phyloP scores from a whole-genome alignment of 1,284 basidiomycete genomes.

The Inonotus hispidus region DNA sequence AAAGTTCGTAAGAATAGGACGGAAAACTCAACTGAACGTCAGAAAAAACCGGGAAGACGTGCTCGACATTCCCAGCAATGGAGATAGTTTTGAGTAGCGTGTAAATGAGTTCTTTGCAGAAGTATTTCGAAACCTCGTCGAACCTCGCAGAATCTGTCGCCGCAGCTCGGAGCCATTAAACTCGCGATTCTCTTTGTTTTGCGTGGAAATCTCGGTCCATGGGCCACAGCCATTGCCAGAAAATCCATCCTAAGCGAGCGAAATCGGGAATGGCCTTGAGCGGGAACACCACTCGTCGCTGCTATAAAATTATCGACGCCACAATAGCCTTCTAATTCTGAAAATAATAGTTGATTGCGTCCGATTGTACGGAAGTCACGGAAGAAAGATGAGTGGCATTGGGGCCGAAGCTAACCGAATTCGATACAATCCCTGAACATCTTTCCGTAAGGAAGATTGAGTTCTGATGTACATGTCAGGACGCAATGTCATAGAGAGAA shows the following conservation, averaged over 20 bases:
- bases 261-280: not conserved
- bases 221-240: no score
- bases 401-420: not conserved
- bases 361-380: not conserved
- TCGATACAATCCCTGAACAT: not conserved
- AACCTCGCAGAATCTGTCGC: not conserved
- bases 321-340: not conserved
- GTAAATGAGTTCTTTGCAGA: not conserved
- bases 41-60: not conserved
- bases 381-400: not conserved
- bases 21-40: not conserved
- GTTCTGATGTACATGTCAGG: not conserved
- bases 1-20: not conserved
- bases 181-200: not conserved
- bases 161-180: not conserved
- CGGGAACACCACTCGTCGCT: not conserved
- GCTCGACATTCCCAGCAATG: not conserved
- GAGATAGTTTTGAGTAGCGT: not conserved
- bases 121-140: not conserved
- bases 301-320: not conserved
- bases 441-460: not conserved
- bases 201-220: constrained; percentile 1
- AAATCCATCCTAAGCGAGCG: not conserved
- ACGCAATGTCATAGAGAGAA: not conserved
- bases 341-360: not conserved